A percentile compares a stretch with the other conserved stretches of the same genome.
Evolutionary conservation across 352 stramenopile genomes (phyloP).

Genomic region (Pythium apleroticum): DNA sequence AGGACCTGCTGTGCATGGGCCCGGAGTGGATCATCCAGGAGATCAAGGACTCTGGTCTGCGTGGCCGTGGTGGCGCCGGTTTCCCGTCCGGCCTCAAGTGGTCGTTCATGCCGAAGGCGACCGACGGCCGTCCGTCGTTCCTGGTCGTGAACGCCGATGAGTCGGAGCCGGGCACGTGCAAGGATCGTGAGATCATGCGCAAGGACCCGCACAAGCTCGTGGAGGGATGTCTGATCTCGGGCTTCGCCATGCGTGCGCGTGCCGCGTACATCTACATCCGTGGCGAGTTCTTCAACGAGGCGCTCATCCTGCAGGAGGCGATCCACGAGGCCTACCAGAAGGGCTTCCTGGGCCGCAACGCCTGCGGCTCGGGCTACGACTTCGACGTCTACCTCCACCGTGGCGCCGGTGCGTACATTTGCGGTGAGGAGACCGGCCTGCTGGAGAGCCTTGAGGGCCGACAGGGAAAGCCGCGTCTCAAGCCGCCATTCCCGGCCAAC

Average conservation of each 20-base stretch:
- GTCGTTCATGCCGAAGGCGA: slow-evolving; percentile 99
- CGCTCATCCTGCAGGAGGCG: slow-evolving; percentile 96
- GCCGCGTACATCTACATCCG: slow-evolving; percentile 99
- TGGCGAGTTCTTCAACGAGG: slow-evolving; percentile 99
- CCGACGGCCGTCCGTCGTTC: slow-evolving; percentile 98
- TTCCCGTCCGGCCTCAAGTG: slow-evolving; percentile 99
- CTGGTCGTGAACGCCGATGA: slow-evolving; percentile 99
- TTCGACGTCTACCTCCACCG: slow-evolving; percentile 99
- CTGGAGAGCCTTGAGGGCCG: slow-evolving; percentile 98
- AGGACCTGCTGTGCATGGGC: slow-evolving; percentile 98
- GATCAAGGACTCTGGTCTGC: slow-evolving; percentile 98
- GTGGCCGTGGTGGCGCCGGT: slow-evolving; percentile 96
- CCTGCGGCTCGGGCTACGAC: slow-evolving; percentile 98
- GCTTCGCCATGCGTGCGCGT: slow-evolving; percentile 98
- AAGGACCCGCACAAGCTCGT: slow-evolving; percentile 99
- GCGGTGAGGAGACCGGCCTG: slow-evolving; percentile 98
- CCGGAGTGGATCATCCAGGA: slow-evolving; percentile 99
- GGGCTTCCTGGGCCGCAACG: slow-evolving; percentile 96
- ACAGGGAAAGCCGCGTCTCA: slow-evolving; percentile 97
- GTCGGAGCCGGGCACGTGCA: slow-evolving; percentile 98
- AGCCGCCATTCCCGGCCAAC: slow-evolving; percentile 99
- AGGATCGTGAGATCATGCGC: slow-evolving; percentile 99
- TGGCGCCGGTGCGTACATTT: slow-evolving; percentile 99
- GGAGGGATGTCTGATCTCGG: slow-evolving; percentile 97
- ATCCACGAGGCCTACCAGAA: slow-evolving; percentile 99